These are phyloP conservation scores for Heterobasidion parviporum DNA, from an alignment of 1,284 basidiomycete genomes.

Conservation along the genomic window DNA sequence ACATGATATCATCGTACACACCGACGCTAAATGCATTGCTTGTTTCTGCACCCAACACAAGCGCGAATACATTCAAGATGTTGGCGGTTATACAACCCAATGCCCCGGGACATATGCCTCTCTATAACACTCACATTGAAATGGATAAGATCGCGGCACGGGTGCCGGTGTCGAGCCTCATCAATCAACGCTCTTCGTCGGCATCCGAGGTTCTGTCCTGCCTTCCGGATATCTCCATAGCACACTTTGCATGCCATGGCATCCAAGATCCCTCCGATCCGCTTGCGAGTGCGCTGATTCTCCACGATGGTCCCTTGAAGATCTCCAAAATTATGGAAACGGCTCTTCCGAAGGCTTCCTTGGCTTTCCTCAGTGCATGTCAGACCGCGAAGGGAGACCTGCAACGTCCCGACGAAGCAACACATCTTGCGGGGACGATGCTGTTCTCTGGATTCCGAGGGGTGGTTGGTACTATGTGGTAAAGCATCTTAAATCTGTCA, in stretches of 20 bases:
- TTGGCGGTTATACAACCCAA: slow-evolving; percentile 3
- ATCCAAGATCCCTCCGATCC: not conserved
- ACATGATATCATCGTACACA: slow-evolving; percentile 16
- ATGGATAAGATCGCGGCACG: not conserved
- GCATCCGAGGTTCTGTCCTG: no score
- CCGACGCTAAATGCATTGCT: slow-evolving; percentile 10
- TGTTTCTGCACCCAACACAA: not conserved
- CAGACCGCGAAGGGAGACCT: not conserved
- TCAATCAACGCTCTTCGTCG: slow-evolving; percentile 5
- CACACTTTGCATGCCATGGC: not conserved
- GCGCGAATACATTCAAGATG: not conserved
- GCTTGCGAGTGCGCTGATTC: not conserved
- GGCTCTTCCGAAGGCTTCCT: not conserved
- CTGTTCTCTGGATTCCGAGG: not conserved
- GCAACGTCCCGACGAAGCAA: not conserved
- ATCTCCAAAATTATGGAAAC: not conserved
- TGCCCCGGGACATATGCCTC: not conserved
- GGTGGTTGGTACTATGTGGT: not conserved
- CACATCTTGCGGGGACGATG: not conserved
- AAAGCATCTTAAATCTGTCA: no score
- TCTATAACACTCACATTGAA: not conserved
- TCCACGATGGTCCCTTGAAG: not conserved
- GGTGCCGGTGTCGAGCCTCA: not conserved
- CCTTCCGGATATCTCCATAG: not conserved
- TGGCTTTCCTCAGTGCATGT: not conserved